Conservation (phyloP, 1,284 basidiomycete species). For the Cryptococcus sp. region DNA sequence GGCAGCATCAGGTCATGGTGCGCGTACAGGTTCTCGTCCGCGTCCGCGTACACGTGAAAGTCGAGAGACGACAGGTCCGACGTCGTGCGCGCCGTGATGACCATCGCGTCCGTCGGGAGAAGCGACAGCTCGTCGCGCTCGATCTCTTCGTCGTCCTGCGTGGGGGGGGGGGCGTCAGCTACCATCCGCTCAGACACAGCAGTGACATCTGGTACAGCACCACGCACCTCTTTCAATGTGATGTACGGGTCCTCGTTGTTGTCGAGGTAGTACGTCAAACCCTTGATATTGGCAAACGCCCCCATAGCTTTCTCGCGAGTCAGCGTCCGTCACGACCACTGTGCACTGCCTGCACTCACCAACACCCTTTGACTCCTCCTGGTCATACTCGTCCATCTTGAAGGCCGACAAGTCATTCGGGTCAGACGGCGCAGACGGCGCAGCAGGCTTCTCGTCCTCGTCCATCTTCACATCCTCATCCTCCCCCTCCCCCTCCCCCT, state of each 20-base stretch:
- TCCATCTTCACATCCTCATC: slow-evolving; percentile 55
- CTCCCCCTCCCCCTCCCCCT: slow-evolving; percentile 56
- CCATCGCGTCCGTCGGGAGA: slow-evolving; percentile 83
- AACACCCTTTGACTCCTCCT: slow-evolving; percentile 64
- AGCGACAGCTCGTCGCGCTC: slow-evolving; percentile 91
- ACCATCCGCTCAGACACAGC: not conserved
- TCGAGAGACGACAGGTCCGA: slow-evolving; percentile 96
- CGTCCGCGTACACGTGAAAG: slow-evolving; percentile 90
- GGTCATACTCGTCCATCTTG: slow-evolving; percentile 89
- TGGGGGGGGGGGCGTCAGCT: not conserved
- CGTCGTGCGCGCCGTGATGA: slow-evolving; percentile 92
- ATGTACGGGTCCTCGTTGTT: slow-evolving; percentile 97
- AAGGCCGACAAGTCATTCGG: slow-evolving; percentile 83
- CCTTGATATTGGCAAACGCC: slow-evolving; percentile 94
- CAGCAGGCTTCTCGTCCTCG: slow-evolving; percentile 45
- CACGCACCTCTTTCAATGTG: slow-evolving; percentile 81
- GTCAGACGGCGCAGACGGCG: slow-evolving; percentile 48
- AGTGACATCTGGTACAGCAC: not conserved
- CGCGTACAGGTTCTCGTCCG: slow-evolving; percentile 87
- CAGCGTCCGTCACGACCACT: no score
- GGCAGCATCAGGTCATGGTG: slow-evolving; percentile 99
- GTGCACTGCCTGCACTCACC: slow-evolving; percentile 50
- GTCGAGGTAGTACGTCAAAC: slow-evolving; percentile 83
- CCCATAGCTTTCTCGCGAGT: slow-evolving; percentile 60
- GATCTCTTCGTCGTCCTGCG: slow-evolving; percentile 68